Conservation (phyloP, 306 rosid species). For the Phaseolus lunatus region DNA sequence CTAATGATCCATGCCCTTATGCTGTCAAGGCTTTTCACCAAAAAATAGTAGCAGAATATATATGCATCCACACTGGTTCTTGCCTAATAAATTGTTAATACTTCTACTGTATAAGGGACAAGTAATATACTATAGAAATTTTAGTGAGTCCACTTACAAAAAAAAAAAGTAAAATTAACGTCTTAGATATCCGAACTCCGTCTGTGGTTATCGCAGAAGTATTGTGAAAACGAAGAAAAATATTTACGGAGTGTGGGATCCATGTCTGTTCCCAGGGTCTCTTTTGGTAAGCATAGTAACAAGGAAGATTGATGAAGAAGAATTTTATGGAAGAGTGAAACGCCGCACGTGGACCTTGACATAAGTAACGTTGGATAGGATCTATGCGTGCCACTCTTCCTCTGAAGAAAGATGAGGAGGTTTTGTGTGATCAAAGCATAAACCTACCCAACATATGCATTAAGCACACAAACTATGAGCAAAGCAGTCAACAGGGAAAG, state of each 20-base stretch:
- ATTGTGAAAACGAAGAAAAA: no score
- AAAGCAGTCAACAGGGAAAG: constrained; percentile 50
- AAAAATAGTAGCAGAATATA: no score
- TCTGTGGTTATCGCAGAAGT: no score
- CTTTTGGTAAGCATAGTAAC: background rate
- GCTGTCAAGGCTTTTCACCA: no score
- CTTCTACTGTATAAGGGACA: no score
- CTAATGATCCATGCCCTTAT: no score
- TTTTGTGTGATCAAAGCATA: constrained; percentile 54
- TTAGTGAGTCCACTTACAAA: no score
- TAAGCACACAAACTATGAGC: constrained; percentile 42
- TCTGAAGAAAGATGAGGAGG: constrained; percentile 26
- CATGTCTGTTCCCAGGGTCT: background rate
- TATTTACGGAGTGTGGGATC: no score
- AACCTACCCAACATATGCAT: constrained; percentile 51
- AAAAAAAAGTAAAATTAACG: no score
- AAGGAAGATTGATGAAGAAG: background rate
- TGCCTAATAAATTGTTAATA: no score
- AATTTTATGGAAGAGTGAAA: constrained; percentile 2
- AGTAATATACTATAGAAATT: no score
- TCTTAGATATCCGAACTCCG: no score
- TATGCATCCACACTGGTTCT: background rate
- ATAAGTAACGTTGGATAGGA: constrained; percentile 30
- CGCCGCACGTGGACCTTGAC: constrained; percentile 48
- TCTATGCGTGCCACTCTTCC: constrained; percentile 31